phyloP scores from a whole-genome alignment of 768 basidiomycete species.

The Pisolithus albus region DNA sequence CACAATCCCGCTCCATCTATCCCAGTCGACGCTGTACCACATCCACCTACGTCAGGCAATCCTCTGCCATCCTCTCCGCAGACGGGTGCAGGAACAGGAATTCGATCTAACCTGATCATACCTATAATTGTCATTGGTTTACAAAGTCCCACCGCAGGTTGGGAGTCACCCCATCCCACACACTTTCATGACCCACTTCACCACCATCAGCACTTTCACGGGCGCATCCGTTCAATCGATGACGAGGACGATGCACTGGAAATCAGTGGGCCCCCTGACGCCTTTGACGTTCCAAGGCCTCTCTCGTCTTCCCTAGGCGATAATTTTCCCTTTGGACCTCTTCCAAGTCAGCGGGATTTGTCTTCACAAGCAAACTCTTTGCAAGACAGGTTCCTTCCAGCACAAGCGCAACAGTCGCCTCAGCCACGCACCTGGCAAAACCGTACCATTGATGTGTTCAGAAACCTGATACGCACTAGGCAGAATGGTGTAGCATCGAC shows the following conservation, averaged over 20 bases:
- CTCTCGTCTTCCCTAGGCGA: conserved; percentile 22
- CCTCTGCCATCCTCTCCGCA: conserved; percentile 10
- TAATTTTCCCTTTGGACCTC: conserved; percentile 13
- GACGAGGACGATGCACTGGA: conserved; percentile 23
- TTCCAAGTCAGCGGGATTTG: conserved; percentile 9
- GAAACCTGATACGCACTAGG: conserved; percentile 43
- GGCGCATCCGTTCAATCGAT: conserved; percentile 8
- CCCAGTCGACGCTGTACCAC: conserved; percentile 1
- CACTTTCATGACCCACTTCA: conserved; percentile 8
- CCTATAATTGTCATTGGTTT: conserved; percentile 82
- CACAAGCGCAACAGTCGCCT: conserved; percentile 6
- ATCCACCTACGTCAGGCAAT: conserved; percentile 1
- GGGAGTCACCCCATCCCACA: conserved; percentile 22
- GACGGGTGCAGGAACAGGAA: conserved; percentile 15
- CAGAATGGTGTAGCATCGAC: conserved; percentile 7
- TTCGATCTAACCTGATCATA: conserved; percentile 47
- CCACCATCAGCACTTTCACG: conserved; percentile 6
- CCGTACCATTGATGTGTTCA: conserved; percentile 56
- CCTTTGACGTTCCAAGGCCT: conserved; percentile 12
- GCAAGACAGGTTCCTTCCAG: not conserved
- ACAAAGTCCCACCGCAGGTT: conserved; percentile 58
- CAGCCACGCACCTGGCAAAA: conserved; percentile 48
- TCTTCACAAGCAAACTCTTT: conserved; percentile 5
- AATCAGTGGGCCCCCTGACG: conserved; percentile 18
- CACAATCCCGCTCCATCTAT: conserved; percentile 3